Evolutionary conservation across 139 green algal species (phyloP).

Genomic region (Tetraselmis chui): DNA sequence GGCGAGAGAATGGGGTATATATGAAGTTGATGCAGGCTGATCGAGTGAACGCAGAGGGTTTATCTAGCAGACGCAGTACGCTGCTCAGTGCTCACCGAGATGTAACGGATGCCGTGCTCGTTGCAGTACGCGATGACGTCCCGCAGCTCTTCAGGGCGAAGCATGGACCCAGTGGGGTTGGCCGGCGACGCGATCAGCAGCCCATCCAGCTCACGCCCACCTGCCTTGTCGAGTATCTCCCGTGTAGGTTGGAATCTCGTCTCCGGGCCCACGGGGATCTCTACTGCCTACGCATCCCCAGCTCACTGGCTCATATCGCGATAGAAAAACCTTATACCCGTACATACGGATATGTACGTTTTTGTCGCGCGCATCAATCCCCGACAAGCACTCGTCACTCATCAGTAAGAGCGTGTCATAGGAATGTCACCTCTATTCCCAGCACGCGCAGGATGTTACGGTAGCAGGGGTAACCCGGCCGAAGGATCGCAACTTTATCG

Average conservation of each 20-base stretch:
- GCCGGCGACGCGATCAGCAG: conserved; percentile 14
- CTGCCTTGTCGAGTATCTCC: conserved; percentile 11
- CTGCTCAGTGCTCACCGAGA: conserved; percentile 3
- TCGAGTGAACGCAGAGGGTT: no score
- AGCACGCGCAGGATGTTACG: conserved; percentile 22
- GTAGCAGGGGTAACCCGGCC: conserved; percentile 23
- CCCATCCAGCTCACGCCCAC: conserved; percentile 1
- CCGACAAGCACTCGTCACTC: no score
- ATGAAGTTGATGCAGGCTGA: no score
- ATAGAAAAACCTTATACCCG: no score
- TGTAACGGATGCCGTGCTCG: background rate
- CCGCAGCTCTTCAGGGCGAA: conserved; percentile 7
- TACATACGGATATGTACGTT: no score
- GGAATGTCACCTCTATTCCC: conserved; percentile 2
- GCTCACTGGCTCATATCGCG: no score
- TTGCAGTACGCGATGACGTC: conserved; percentile 9
- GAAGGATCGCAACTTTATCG: conserved; percentile 11
- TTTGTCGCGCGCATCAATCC: no score
- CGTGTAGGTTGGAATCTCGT: conserved; percentile 6
- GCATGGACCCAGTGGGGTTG: conserved; percentile 19
- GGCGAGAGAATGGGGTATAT: no score
- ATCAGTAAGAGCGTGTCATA: no score
- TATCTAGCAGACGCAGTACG: no score
- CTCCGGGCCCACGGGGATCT: conserved; percentile 8
- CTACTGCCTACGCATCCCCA: background rate